Evolutionary conservation across 208 protist genomes (phyloP), one percentile per base, ranked within the genome.

Genomic region (Pavlovales sp.): DNA sequence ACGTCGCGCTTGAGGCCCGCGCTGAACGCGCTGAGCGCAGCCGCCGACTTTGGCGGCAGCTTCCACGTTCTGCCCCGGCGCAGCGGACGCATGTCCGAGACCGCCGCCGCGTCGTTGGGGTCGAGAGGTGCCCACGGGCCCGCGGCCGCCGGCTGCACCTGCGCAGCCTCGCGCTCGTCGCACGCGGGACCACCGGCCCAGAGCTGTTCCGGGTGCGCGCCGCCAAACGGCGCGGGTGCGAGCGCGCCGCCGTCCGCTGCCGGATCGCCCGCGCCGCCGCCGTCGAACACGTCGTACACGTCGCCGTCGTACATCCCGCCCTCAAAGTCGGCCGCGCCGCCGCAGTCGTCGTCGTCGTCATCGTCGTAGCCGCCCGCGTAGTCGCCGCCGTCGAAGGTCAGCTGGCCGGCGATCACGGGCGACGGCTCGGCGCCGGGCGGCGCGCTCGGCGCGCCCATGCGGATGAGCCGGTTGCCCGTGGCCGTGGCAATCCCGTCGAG

Each of bases 81-180:
- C n/a, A 79, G 75, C 18, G 85, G 85, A 22, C 37, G 30, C 14
- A 39, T 34, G 20, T n/a, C 47, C 2, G 30, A n/a, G 8, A 8
- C 38, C 14, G 18, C 26, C 39, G 39, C 8, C 40, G 42, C 42
- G 7, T 80, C 86, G 86, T 89, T 38, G 10, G 86, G 86, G 36
- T 89, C 86, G 76, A 89, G 86, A 1, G 86, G 77, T 41, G 34
- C 42, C 86, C 86, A 89, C 34, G 86, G 86, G 36, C 82, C 86
- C 30, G 8, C 79, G 42, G 30, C 38, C 18, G 14, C 20, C 47
- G 38, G 36, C 34, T 22, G 18, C n/a, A 26, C 38, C 10, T 5
- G 11, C 75, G 38, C 2, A 8, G 75, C n/a, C n/a, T 10, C 75
- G 57, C 75, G 75, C 75, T 5, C 14, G 22, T 28, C 75, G 36